These are phyloP conservation scores for Teunomyces stri DNA, from an alignment of 805 yeast genomes.

Conservation along the genomic window DNA sequence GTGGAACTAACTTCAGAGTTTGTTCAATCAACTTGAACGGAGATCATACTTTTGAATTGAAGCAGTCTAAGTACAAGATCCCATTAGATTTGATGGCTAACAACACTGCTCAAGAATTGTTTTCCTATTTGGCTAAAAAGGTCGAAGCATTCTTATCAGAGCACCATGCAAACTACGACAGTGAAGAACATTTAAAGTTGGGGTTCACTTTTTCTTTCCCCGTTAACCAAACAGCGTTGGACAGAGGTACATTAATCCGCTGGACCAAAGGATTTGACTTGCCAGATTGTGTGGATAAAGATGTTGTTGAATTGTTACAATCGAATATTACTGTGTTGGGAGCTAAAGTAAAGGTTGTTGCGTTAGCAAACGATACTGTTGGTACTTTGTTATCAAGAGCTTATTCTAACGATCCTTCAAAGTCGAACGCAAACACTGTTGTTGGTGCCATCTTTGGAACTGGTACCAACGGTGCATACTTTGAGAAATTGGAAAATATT, in stretches of 20 bases:
- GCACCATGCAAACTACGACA: conserved; percentile 53
- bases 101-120: conserved; percentile 63
- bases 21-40: conserved; percentile 81
- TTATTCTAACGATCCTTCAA: conserved; percentile 61
- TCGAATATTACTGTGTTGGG: conserved; percentile 57
- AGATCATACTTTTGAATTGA: conserved; percentile 71
- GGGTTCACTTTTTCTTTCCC: conserved; percentile 97
- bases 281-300: conserved; percentile 79
- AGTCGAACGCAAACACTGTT: conserved; percentile 70
- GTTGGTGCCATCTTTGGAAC: conserved; percentile 95
- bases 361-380: conserved; percentile 93
- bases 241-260: conserved; percentile 77
- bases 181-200: conserved; percentile 49
- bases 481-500: conserved; percentile 72
- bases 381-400: conserved; percentile 91
- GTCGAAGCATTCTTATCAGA: conserved; percentile 61
- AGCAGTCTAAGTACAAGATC: conserved; percentile 74
- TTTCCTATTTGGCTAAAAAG: conserved; percentile 71
- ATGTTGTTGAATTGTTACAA: conserved; percentile 75
- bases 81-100: conserved; percentile 74
- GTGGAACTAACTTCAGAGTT: conserved; percentile 95
- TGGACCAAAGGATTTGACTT: conserved; percentile 97
- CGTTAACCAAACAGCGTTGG: conserved; percentile 76
- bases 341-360: conserved; percentile 71
- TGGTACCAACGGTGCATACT: conserved; percentile 95